Conservation (phyloP, 352 stramenopile genomes). For the Globisporangium perplexum region DNA sequence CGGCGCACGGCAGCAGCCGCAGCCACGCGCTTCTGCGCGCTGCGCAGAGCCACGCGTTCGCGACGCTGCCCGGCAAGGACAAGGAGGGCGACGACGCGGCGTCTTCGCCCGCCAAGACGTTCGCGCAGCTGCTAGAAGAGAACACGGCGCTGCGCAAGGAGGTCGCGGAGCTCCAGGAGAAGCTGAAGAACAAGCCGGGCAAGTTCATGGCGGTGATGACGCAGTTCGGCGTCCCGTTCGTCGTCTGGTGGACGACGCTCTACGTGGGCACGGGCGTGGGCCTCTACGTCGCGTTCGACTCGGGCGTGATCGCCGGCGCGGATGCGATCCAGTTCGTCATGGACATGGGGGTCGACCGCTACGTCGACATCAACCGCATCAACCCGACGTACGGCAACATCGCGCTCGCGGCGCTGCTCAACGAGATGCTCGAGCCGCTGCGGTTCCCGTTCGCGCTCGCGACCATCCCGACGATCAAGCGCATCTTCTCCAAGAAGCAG, state of each 20-base stretch:
- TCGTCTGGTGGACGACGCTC: slow-evolving; percentile 77
- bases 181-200: slow-evolving; percentile 62
- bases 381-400: slow-evolving; percentile 87
- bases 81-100: slow-evolving; percentile 18
- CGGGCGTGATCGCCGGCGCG: slow-evolving; percentile 56
- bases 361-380: slow-evolving; percentile 65
- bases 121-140: slow-evolving; percentile 70
- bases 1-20: background rate
- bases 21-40: slow-evolving; percentile 8
- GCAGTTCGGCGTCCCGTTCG: slow-evolving; percentile 82
- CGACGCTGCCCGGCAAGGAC: slow-evolving; percentile 33
- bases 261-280: slow-evolving; percentile 67
- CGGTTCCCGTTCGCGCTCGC: slow-evolving; percentile 84
- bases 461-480: slow-evolving; percentile 77
- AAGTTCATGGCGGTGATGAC: slow-evolving; percentile 76
- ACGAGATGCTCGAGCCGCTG: slow-evolving; percentile 81
- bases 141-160: slow-evolving; percentile 73
- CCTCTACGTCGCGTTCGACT: slow-evolving; percentile 76
- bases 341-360: slow-evolving; percentile 68
- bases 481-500: slow-evolving; percentile 48
- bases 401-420: slow-evolving; percentile 78
- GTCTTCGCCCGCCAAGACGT: slow-evolving; percentile 30
- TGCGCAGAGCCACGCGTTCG: slow-evolving; percentile 45
- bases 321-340: slow-evolving; percentile 84
- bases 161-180: slow-evolving; percentile 46